Conservation (phyloP, 352 stramenopile species). For the Phytophthora podocarpi region DNA sequence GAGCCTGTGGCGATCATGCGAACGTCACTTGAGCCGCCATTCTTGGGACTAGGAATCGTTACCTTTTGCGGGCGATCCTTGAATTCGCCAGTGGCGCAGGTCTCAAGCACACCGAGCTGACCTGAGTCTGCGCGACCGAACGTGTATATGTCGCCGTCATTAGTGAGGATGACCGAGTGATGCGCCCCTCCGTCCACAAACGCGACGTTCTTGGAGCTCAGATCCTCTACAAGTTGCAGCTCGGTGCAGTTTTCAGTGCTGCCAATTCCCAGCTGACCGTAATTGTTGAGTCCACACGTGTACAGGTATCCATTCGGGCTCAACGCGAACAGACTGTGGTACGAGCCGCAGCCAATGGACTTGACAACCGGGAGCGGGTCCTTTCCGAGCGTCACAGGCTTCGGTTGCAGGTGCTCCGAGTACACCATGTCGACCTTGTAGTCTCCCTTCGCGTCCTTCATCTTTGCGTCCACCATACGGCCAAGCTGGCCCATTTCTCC, state of each 20-base stretch:
- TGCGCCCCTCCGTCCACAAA: conserved; percentile 91
- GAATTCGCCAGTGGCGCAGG: conserved; percentile 76
- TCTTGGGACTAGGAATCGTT: conserved; percentile 41
- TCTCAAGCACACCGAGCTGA: conserved; percentile 88
- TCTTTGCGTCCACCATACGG: conserved; percentile 60
- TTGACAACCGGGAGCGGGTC: conserved; percentile 65
- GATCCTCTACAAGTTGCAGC: conserved; percentile 77
- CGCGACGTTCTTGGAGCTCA: conserved; percentile 66
- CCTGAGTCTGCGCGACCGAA: conserved; percentile 95
- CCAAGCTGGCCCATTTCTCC: conserved; percentile 90
- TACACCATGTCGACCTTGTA: conserved; percentile 84
- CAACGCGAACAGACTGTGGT: conserved; percentile 82
- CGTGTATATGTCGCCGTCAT: conserved; percentile 87
- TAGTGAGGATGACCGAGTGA: conserved; percentile 92
- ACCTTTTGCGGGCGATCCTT: conserved; percentile 83
- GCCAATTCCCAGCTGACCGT: conserved; percentile 96
- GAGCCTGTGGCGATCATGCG: conserved; percentile 72
- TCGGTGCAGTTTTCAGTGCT: conserved; percentile 75
- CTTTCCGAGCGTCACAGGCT: conserved; percentile 63
- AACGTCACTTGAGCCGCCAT: conserved; percentile 35
- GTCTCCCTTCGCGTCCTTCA: conserved; percentile 69
- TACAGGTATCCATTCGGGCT: conserved; percentile 87
- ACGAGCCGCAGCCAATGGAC: conserved; percentile 88
- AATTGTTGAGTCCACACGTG: conserved; percentile 95
- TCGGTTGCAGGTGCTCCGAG: conserved; percentile 80